Conservation (phyloP, 768 basidiomycete species). For the Wakefieldia striispora region DNA sequence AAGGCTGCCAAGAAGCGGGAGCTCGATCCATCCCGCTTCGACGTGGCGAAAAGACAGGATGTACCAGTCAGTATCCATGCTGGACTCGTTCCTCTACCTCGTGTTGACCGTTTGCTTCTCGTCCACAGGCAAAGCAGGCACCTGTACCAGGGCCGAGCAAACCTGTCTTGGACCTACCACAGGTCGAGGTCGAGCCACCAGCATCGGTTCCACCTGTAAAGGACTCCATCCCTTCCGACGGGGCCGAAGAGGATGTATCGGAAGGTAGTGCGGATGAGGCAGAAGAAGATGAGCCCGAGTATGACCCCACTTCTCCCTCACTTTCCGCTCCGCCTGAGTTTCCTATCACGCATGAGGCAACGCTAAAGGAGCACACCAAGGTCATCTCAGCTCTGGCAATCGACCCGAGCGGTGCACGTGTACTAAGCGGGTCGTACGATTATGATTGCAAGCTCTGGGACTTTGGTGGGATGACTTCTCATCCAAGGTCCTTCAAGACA, state of each 20-base stretch:
- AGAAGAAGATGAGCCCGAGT: constrained; percentile 44
- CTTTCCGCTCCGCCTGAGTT: constrained; percentile 50
- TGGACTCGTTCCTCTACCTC: constrained; percentile 12
- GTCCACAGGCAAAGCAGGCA: constrained; percentile 13
- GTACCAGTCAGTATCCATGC: constrained; percentile 21
- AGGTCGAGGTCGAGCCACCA: constrained; percentile 23
- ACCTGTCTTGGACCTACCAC: constrained; percentile 8
- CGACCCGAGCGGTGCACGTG: constrained; percentile 91
- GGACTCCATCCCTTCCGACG: constrained; percentile 9
- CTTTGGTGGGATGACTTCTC: constrained; percentile 94
- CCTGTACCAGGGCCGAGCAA: constrained; percentile 18
- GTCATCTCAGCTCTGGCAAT: constrained; percentile 90
- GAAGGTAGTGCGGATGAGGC: constrained; percentile 21
- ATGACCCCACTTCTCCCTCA: constrained; percentile 46
- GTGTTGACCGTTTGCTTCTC: constrained; percentile 16
- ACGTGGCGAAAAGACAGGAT: constrained; percentile 66
- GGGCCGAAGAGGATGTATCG: constrained; percentile 18
- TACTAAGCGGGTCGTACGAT: constrained; percentile 91
- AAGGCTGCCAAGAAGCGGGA: constrained; percentile 64
- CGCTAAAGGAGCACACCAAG: constrained; percentile 93
- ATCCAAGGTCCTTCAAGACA: constrained; percentile 91
- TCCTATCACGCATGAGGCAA: constrained; percentile 88
- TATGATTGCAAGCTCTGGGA: constrained; percentile 99
- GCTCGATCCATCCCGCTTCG: constrained; percentile 75
- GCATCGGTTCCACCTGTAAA: not conserved